A percentile compares a stretch with the other conserved stretches of the same genome.
These are phyloP conservation scores for Filobasidium floriforme DNA, from an alignment of 768 basidiomycete species.

Conservation along the genomic window DNA sequence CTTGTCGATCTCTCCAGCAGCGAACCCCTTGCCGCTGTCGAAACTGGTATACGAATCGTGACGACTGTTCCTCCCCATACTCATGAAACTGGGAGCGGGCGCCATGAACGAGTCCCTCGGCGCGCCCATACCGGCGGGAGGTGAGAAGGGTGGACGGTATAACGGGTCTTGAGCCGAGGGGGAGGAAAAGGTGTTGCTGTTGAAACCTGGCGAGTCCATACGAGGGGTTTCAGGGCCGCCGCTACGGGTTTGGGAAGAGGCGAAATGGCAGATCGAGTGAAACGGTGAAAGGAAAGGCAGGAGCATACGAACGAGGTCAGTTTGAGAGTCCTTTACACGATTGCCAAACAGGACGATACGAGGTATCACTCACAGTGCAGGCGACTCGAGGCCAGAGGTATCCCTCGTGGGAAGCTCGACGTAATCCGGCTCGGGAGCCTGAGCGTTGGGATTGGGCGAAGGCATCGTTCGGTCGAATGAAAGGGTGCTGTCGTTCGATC, in stretches of 20 bases:
- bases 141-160: constrained; percentile 1
- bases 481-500: no score
- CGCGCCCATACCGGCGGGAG: constrained; percentile 10
- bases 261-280: neutral
- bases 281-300: neutral
- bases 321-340: no score
- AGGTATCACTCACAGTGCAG: constrained; percentile 13
- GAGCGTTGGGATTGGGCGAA: neutral
- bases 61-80: neutral
- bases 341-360: no score
- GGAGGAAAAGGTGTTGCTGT: constrained; percentile 7
- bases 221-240: no score
- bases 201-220: constrained; percentile 9
- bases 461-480: neutral
- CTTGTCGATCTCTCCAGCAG: neutral
- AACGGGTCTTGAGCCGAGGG: neutral
- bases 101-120: constrained; percentile 5
- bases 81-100: constrained; percentile 18
- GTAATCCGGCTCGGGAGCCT: constrained; percentile 5
- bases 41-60: neutral
- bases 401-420: constrained; percentile 17
- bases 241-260: neutral
- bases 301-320: no score
- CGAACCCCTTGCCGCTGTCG: neutral
- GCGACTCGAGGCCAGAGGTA: constrained; percentile 11